A percentile compares a stretch with the other conserved stretches of the same genome.
These are phyloP conservation scores for Mycena indigotica DNA, from an alignment of 768 basidiomycete species.

Conservation along the genomic window DNA sequence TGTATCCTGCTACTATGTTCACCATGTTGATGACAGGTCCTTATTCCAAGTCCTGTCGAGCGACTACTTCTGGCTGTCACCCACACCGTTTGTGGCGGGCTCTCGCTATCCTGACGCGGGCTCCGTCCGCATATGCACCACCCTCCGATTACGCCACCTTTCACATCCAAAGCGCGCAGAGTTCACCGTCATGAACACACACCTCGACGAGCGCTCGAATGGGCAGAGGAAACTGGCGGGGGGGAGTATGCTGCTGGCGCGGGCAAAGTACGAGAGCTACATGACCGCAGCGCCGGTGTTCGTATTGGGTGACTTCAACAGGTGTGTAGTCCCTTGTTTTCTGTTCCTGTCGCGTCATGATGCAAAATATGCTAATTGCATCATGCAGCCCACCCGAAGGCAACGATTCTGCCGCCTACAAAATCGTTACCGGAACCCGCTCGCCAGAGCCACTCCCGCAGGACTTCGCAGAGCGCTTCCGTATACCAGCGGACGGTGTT, in stretches of 20 bases:
- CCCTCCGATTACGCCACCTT: slow-evolving; percentile 31
- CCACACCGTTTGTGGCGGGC: slow-evolving; percentile 48
- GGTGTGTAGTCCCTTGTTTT: slow-evolving; percentile 7
- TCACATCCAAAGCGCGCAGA: slow-evolving; percentile 13
- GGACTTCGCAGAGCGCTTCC: slow-evolving; percentile 45
- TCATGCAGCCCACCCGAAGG: slow-evolving; percentile 44
- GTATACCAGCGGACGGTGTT: slow-evolving; percentile 35
- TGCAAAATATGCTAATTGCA: too few species aligned
- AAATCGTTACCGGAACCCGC: slow-evolving; percentile 46
- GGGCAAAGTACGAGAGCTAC: slow-evolving; percentile 51
- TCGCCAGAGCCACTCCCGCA: slow-evolving; percentile 43
- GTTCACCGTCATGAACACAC: slow-evolving; percentile 52
- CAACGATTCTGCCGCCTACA: slow-evolving; percentile 50
- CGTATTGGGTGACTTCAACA: slow-evolving; percentile 58
- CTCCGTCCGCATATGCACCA: slow-evolving; percentile 50
- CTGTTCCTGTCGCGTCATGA: not conserved
- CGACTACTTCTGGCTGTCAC: slow-evolving; percentile 61
- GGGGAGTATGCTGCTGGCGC: slow-evolving; percentile 51
- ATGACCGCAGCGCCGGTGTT: slow-evolving; percentile 44
- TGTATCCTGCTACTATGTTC: not conserved
- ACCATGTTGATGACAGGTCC: slow-evolving; percentile 23
- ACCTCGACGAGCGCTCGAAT: slow-evolving; percentile 57
- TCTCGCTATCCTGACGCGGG: slow-evolving; percentile 55
- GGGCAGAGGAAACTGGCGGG: slow-evolving; percentile 49
- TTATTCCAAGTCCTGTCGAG: slow-evolving; percentile 38